A percentile compares a stretch with the other conserved stretches of the same genome.
These are phyloP conservation scores for Lactarius sp. DNA, from an alignment of 768 basidiomycete genomes.

Conservation along the genomic window DNA sequence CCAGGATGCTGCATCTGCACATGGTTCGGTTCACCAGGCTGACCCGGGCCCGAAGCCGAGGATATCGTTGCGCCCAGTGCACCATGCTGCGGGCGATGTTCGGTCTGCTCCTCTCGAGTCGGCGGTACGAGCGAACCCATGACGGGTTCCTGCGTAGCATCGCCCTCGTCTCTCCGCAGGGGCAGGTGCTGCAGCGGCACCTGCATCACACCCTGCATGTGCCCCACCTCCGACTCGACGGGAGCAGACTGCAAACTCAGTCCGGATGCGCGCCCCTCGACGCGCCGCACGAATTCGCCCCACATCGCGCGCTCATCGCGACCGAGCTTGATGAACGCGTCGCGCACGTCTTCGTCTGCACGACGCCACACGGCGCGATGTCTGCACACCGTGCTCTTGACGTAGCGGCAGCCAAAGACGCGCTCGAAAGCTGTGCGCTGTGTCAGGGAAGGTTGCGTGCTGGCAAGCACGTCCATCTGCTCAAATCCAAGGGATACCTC, in stretches of 20 bases:
- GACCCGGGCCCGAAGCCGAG: slow-evolving; percentile 15
- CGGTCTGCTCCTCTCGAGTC: slow-evolving; percentile 25
- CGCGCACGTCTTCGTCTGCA: slow-evolving; percentile 44
- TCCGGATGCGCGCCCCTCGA: slow-evolving; percentile 43
- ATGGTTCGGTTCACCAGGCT: slow-evolving; percentile 18
- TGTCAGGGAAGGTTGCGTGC: slow-evolving; percentile 41
- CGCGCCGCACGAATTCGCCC: slow-evolving; percentile 62
- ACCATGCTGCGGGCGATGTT: slow-evolving; percentile 14
- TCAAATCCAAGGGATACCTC: slow-evolving; percentile 60
- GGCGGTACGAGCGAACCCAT: slow-evolving; percentile 32
- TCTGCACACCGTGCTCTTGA: slow-evolving; percentile 69
- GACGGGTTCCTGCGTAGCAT: slow-evolving; percentile 26
- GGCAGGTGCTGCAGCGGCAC: slow-evolving; percentile 17
- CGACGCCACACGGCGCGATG: slow-evolving; percentile 65
- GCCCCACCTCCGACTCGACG: slow-evolving; percentile 19
- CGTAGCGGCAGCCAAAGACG: slow-evolving; percentile 65
- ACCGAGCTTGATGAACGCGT: slow-evolving; percentile 53
- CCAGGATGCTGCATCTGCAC: slow-evolving; percentile 21
- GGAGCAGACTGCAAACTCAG: slow-evolving; percentile 18
- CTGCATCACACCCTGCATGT: slow-evolving; percentile 21
- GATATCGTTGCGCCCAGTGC: slow-evolving; percentile 8
- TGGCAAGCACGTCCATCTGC: slow-evolving; percentile 40
- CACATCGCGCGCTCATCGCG: slow-evolving; percentile 54
- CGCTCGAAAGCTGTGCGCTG: slow-evolving; percentile 66
- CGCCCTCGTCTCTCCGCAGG: slow-evolving; percentile 24